Conservation (phyloP, 371 early-diverging fungal genomes). For the Syncephalastrum contaminatum region DNA sequence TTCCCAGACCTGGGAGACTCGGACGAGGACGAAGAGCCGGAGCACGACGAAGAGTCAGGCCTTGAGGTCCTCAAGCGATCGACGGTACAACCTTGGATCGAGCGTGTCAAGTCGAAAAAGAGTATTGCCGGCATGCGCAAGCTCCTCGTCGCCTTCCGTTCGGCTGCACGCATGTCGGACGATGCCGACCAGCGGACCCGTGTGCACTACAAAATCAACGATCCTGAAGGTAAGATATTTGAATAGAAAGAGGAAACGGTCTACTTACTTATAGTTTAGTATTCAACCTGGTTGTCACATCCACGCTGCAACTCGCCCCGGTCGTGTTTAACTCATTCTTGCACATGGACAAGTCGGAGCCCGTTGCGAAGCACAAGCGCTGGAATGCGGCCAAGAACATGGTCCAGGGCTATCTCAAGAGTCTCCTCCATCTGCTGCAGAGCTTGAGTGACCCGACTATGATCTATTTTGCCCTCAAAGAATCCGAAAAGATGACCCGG, state of each 20-base stretch:
- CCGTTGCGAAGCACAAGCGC: conserved; percentile 44
- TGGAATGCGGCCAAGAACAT: conserved; percentile 74
- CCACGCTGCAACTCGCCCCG: conserved; percentile 58
- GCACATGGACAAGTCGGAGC: conserved; percentile 40
- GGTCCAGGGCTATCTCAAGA: conserved; percentile 78
- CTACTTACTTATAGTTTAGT: conserved; percentile 28
- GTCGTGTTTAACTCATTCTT: conserved; percentile 58
- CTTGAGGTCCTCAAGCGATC: conserved; percentile 57
- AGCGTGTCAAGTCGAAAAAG: conserved; percentile 45
- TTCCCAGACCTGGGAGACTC: conserved; percentile 21
- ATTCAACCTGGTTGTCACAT: conserved; percentile 78
- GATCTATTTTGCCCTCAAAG: conserved; percentile 76
- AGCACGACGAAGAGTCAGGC: conserved; percentile 5
- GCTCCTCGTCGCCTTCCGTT: conserved; percentile 79
- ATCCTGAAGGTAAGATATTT: conserved; percentile 45
- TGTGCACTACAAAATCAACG: conserved; percentile 64
- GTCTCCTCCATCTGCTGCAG: conserved; percentile 67
- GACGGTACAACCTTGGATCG: conserved; percentile 76
- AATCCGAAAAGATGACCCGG: conserved; percentile 70
- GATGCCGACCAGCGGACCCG: conserved; percentile 50
- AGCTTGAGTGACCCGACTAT: conserved; percentile 81
- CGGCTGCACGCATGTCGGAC: conserved; percentile 79
- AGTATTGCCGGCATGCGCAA: conserved; percentile 53
- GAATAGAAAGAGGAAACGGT: too few relatives aligned
- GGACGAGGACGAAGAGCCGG: conserved; percentile 18